Evolutionary conservation across 169 alveolate genomes (phyloP).

Genomic region (Plasmodium cynomolgi): DNA sequence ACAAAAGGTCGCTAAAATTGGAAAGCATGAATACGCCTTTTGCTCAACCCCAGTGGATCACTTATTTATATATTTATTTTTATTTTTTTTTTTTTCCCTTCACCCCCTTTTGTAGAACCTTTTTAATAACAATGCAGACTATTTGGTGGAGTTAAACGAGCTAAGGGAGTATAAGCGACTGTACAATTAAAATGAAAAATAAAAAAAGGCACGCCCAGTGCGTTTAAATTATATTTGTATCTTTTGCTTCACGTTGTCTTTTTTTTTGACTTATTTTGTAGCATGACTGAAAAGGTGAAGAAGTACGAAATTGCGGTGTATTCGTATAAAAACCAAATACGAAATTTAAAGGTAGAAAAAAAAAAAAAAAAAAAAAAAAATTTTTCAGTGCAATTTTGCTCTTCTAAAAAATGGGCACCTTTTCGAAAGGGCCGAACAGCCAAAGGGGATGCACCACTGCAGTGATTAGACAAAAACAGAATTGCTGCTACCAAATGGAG

Average conservation of each 20-base stretch:
- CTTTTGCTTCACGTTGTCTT: neutral
- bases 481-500: neutral
- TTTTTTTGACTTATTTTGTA: neutral
- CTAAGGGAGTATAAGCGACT: constrained; percentile 65
- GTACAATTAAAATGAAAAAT: constrained; percentile 47
- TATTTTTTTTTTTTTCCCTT: neutral
- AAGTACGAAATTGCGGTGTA: constrained; percentile 42
- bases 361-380: neutral
- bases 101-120: constrained; percentile 11
- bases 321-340: constrained; percentile 58
- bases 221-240: neutral
- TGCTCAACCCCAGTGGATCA: neutral
- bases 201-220: neutral
- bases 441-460: neutral
- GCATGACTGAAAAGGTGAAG: constrained; percentile 39
- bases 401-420: neutral
- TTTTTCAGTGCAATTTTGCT: neutral
- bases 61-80: constrained; percentile 4
- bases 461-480: neutral
- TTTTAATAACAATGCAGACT: constrained; percentile 33
- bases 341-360: constrained; percentile 60
- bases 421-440: neutral
- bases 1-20: neutral
- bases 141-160: constrained; percentile 33
- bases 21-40: neutral